Conservation (phyloP, 257 asterid genomes). For the Fraxinus pennsylvanica region DNA sequence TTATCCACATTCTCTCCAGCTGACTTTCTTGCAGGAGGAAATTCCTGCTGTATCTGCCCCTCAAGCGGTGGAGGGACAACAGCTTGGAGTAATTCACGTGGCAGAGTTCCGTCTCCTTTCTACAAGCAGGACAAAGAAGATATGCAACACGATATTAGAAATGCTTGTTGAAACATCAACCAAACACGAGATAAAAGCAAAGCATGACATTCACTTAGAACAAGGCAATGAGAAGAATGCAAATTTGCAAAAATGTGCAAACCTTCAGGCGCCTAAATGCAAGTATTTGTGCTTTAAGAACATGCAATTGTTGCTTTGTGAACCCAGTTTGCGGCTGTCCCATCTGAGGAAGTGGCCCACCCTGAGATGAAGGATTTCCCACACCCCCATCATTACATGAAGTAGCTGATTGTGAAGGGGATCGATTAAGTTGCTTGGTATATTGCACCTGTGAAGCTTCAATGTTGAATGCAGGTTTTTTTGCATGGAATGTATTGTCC, state of each 20-base stretch:
- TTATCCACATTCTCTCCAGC: conserved; percentile 56
- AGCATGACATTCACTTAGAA: conserved; percentile 17
- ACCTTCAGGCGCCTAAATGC: conserved; percentile 99
- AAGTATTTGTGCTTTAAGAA: conserved; percentile 97
- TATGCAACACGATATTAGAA: conserved; percentile 21
- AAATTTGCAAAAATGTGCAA: conserved; percentile 28
- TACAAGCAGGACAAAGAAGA: conserved; percentile 41
- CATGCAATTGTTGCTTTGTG: conserved; percentile 91
- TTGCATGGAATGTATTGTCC: conserved; percentile 52
- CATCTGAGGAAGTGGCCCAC: conserved; percentile 44
- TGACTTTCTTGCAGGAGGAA: conserved; percentile 46
- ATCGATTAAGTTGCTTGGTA: conserved; percentile 55
- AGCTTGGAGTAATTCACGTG: conserved; percentile 89
- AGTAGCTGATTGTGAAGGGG: conserved; percentile 59
- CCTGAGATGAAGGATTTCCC: conserved; percentile 61
- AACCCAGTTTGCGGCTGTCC: conserved; percentile 63
- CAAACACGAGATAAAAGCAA: conserved; percentile 11
- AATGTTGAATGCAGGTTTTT: conserved; percentile 43
- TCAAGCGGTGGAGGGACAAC: conserved; percentile 87
- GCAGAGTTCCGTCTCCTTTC: conserved; percentile 94
- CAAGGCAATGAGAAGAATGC: conserved; percentile 20
- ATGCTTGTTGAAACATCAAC: conserved; percentile 6
- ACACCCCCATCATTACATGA: conserved; percentile 65
- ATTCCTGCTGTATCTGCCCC: conserved; percentile 53
- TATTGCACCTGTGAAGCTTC: conserved; percentile 65